Base-by-base conservation (phyloP, 495 filamentous ascomycete species). In the Penicillium macrosclerotiorum region DNA sequence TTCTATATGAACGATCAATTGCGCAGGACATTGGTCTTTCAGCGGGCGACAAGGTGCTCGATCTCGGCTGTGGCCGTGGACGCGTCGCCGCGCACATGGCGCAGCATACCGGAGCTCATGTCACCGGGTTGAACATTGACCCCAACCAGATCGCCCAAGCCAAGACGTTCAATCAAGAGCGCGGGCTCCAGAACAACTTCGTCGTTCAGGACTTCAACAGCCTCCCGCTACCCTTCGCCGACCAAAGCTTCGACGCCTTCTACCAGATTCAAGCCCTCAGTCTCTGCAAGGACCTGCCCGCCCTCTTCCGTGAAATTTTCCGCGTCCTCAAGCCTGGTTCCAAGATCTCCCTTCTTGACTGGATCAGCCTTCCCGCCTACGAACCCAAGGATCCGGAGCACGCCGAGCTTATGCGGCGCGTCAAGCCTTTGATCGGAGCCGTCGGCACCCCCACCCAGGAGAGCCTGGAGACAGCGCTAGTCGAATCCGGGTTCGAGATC, bases 251-350 rank as follows among this genome's bases (percentile, higher is more conserved):
- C 64, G 78, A 83, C 41, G 79, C 72, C 44, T 81, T 83, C 53
- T 83, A 83, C 65, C 75, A 83, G 67, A 82, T 83, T 61, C 80
- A 83, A 49, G 80, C 80, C 1, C 67, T 82, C 31, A 79, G 75
- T 43, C 63, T 83, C 8, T 82, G 78, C 69, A 79, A 79, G 52
- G 77, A 82, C 40, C 61, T 77, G 3, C 50, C 65, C 5, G 55
- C 62, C 5, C 65, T 81, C 11, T 82, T 79, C 57, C 60, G 60
- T 32, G 80, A 83, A 60, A 59, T 82, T 36, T 73, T 72, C 57
- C 75, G 80, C 4, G 63, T 83, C 8, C 46, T 82, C 45, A 79
- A 79, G 63, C 80, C 80, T 2, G 79, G 80, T 22, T 72, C 79
- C 14, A 73, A 68, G 40, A 68, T 83, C 45, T 77, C 76, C 2